Evolutionary conservation across 2,329 filamentous ascomycete species (phyloP).

Genomic region (Microdochium trichocladiopsis): DNA sequence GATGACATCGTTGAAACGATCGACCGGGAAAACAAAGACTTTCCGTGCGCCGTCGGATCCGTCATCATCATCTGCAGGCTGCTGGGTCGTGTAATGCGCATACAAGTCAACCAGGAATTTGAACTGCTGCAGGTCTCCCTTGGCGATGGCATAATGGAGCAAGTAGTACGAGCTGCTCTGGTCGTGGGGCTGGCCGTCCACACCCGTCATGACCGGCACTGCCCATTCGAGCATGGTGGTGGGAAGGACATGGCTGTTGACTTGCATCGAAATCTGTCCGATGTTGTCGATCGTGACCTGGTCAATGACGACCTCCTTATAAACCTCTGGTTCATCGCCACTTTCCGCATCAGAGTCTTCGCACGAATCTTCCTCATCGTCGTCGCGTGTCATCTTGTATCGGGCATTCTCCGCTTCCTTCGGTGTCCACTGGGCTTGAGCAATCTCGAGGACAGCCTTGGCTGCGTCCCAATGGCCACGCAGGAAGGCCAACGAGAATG

Average conservation of each 20-base stretch:
- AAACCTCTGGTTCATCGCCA: slow-evolving; percentile 34
- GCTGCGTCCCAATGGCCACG: slow-evolving; percentile 60
- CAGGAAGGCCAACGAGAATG: slow-evolving; percentile 63
- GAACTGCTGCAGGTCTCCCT: slow-evolving; percentile 47
- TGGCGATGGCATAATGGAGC: slow-evolving; percentile 38
- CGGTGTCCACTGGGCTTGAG: slow-evolving; percentile 59
- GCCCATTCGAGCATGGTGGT: slow-evolving; percentile 38
- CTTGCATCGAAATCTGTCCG: slow-evolving; percentile 59
- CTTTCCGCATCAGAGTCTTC: slow-evolving; percentile 27
- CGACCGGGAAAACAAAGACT: slow-evolving; percentile 30
- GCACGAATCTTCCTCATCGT: slow-evolving; percentile 26
- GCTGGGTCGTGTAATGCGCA: slow-evolving; percentile 32
- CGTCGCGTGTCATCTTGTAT: slow-evolving; percentile 35
- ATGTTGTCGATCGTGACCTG: slow-evolving; percentile 72
- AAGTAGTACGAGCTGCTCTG: slow-evolving; percentile 14
- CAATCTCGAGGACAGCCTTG: slow-evolving; percentile 61
- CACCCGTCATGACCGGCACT: slow-evolving; percentile 24
- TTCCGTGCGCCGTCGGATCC: slow-evolving; percentile 17
- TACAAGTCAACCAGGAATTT: slow-evolving; percentile 50
- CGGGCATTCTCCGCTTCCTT: slow-evolving; percentile 41
- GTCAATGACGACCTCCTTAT: slow-evolving; percentile 52
- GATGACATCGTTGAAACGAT: slow-evolving; percentile 36
- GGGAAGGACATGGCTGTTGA: slow-evolving; percentile 57
- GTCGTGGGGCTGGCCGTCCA: slow-evolving; percentile 19
- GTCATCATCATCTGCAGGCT: slow-evolving; percentile 22